These are phyloP conservation scores for Adansonia madagascariensis DNA, from an alignment of 441 rosid genomes.

Conservation along the genomic window DNA sequence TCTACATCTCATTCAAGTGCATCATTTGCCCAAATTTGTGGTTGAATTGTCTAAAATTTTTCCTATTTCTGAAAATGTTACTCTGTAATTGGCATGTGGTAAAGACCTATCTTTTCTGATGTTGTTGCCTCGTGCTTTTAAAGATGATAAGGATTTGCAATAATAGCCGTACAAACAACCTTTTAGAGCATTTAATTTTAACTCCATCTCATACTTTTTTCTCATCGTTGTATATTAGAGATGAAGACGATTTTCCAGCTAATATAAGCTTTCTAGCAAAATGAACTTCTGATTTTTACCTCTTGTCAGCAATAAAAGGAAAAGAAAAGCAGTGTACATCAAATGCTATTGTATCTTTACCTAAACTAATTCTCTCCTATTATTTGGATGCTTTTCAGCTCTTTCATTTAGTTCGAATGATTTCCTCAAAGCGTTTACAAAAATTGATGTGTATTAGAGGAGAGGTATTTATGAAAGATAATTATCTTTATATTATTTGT, in stretches of 20 bases:
- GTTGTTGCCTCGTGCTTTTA: neutral
- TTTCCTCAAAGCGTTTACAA: neutral
- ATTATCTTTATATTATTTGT: neutral
- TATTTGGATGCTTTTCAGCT: slow-evolving; percentile 16
- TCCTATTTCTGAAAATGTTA: neutral
- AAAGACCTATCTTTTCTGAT: neutral
- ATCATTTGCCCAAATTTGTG: neutral
- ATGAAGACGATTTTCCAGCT: neutral
- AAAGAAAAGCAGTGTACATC: neutral
- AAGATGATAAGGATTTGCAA: slow-evolving; percentile 2
- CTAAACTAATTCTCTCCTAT: slow-evolving; percentile 6
- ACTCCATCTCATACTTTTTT: neutral
- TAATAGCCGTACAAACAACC: neutral
- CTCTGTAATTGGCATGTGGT: neutral
- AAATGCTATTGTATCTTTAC: neutral
- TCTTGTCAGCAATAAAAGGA: neutral
- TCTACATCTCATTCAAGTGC: neutral
- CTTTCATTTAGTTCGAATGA: neutral
- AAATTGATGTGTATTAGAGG: neutral
- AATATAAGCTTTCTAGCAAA: neutral
- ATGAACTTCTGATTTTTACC: neutral
- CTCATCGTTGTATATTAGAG: neutral
- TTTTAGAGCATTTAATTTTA: neutral
- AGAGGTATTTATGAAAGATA: neutral
- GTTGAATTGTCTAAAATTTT: neutral